Conservation (phyloP, 768 basidiomycete genomes). For the Mycena crocata region DNA sequence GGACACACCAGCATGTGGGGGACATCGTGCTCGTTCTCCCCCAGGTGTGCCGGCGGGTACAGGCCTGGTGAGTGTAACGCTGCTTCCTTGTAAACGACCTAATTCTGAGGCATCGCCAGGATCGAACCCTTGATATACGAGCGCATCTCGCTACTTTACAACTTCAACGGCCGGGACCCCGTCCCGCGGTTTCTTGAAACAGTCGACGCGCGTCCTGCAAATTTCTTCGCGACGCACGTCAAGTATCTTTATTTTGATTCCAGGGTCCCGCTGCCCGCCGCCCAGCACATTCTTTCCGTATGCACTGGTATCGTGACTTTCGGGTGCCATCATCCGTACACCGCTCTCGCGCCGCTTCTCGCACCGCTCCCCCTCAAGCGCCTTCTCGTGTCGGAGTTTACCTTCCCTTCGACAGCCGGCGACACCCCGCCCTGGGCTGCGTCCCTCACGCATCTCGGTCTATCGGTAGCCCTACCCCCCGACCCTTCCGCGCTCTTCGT, state of each 20-base stretch:
- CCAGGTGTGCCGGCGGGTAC: conserved; percentile 16
- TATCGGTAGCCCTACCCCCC: not conserved
- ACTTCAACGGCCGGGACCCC: conserved; percentile 36
- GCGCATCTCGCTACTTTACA: conserved; percentile 48
- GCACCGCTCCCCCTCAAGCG: conserved; percentile 18
- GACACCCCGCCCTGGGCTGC: conserved; percentile 18
- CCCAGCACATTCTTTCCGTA: conserved; percentile 42
- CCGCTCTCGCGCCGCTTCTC: conserved; percentile 16
- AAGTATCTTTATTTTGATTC: conserved; percentile 51
- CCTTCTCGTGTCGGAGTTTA: conserved; percentile 11
- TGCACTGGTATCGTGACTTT: conserved; percentile 53
- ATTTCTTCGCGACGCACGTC: conserved; percentile 51
- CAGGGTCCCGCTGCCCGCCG: conserved; percentile 35
- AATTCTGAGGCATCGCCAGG: conserved; percentile 38
- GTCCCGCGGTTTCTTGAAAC: conserved; percentile 48
- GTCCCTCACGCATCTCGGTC: conserved; percentile 26
- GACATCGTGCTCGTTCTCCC: conserved; percentile 14
- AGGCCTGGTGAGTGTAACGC: conserved; percentile 10
- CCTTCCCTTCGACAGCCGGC: not conserved
- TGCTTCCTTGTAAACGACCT: not conserved
- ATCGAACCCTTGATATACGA: conserved; percentile 53
- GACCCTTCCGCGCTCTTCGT: not conserved
- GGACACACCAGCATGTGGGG: conserved; percentile 24
- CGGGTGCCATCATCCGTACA: conserved; percentile 28
- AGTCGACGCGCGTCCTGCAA: conserved; percentile 44